These are phyloP conservation scores for Porcisia hertigi DNA, from an alignment of 208 protist genomes.

Conservation along the genomic window DNA sequence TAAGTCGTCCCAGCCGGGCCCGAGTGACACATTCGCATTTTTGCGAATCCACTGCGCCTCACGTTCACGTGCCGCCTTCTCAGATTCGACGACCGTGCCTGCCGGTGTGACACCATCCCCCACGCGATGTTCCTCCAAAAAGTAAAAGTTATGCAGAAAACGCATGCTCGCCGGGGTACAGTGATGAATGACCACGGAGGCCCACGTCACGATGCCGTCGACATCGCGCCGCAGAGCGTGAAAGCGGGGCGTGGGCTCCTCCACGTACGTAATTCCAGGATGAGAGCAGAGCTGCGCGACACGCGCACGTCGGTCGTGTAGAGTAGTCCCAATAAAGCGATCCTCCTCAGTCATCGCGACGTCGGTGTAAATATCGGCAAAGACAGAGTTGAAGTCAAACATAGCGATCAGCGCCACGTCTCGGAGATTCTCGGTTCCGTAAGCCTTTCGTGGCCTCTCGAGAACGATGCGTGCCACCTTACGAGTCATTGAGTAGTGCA, in stretches of 20 bases:
- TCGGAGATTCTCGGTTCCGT: background rate
- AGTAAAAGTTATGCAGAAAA: slow-evolving; percentile 12
- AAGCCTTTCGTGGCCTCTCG: background rate
- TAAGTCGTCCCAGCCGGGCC: background rate
- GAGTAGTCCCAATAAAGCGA: background rate
- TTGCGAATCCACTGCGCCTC: slow-evolving; percentile 1
- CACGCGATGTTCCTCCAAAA: background rate
- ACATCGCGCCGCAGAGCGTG: slow-evolving; percentile 24
- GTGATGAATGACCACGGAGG: slow-evolving; percentile 16
- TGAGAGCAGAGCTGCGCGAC: slow-evolving; percentile 14
- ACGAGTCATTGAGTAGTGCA: slow-evolving; percentile 18
- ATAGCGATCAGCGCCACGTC: background rate
- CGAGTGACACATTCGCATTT: background rate
- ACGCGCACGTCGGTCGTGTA: slow-evolving; percentile 1
- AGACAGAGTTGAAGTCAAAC: slow-evolving; percentile 1
- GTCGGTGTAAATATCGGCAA: background rate
- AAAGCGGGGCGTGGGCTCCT: slow-evolving; percentile 18
- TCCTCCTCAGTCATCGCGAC: slow-evolving; percentile 22
- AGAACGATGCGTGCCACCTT: slow-evolving; percentile 8
- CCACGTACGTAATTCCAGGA: background rate
- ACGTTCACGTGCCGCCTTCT: background rate
- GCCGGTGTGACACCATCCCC: background rate
- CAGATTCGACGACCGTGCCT: background rate
- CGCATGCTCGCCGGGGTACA: slow-evolving; percentile 14
- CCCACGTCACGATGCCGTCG: slow-evolving; percentile 17